These are phyloP conservation scores for Haberlea rhodopensis DNA, from an alignment of 257 asterid species.

Conservation along the genomic window DNA sequence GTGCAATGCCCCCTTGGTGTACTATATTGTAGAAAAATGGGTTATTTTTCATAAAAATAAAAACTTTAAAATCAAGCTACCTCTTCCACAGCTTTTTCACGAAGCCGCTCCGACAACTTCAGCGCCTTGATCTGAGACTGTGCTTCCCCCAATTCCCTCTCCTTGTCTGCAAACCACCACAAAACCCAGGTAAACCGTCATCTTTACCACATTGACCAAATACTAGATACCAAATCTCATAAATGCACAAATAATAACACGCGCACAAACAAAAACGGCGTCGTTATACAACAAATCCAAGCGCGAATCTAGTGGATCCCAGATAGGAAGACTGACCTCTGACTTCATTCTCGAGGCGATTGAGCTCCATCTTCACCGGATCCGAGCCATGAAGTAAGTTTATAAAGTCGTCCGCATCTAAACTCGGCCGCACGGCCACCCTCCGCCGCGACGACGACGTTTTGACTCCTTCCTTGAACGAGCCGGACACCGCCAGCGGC, in stretches of 20 bases:
- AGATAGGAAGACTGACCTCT: slow-evolving; percentile 77
- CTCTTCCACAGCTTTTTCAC: slow-evolving; percentile 97
- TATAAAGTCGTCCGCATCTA: slow-evolving; percentile 89
- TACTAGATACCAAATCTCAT: not conserved
- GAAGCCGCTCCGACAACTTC: slow-evolving; percentile 68
- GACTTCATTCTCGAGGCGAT: slow-evolving; percentile 98
- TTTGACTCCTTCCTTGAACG: slow-evolving; percentile 70
- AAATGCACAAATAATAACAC: no score
- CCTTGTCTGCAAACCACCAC: slow-evolving; percentile 53
- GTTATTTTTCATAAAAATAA: no score
- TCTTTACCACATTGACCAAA: not conserved
- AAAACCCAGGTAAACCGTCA: not conserved
- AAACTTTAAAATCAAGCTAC: slow-evolving; percentile 34
- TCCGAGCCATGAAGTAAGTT: slow-evolving; percentile 98
- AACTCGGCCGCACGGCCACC: slow-evolving; percentile 68
- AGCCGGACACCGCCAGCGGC: slow-evolving; percentile 69
- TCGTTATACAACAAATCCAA: slow-evolving; percentile 27
- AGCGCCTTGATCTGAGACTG: slow-evolving; percentile 86
- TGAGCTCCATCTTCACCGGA: slow-evolving; percentile 99
- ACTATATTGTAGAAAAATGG: not conserved
- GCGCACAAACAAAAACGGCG: slow-evolving; percentile 29
- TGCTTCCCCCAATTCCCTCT: slow-evolving; percentile 83
- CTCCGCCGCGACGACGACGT: slow-evolving; percentile 71
- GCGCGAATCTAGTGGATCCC: slow-evolving; percentile 57
- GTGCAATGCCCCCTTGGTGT: not conserved